A percentile compares a stretch with the other conserved stretches of the same genome.
phyloP scores from a whole-genome alignment of 1,284 basidiomycete genomes.

The Jaminaea rosea region DNA sequence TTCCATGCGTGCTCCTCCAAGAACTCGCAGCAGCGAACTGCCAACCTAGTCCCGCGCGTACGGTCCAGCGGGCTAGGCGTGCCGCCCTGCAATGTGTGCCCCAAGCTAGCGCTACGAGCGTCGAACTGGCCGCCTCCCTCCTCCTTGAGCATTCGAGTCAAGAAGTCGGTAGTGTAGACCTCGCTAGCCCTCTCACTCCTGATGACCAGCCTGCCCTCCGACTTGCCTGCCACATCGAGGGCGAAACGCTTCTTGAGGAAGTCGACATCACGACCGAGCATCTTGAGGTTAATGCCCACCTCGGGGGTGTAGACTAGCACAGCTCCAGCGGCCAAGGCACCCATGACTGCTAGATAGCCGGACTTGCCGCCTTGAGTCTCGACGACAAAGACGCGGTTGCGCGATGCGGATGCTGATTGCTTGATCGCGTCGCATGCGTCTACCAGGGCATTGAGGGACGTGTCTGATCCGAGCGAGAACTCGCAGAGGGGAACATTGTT shows the following conservation, averaged over 20 bases:
- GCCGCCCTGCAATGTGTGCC: conserved; percentile 92
- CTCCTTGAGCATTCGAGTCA: conserved; percentile 88
- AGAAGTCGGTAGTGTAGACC: conserved; percentile 83
- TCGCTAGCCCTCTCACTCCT: conserved; percentile 70
- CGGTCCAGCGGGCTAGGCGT: conserved; percentile 90
- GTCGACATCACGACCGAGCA: conserved; percentile 72
- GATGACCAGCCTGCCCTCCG: conserved; percentile 84
- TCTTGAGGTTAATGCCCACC: conserved; percentile 71
- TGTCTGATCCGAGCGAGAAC: conserved; percentile 88
- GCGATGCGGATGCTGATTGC: conserved; percentile 87
- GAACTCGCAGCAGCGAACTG: conserved; percentile 87
- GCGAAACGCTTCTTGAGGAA: conserved; percentile 79
- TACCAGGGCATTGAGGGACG: conserved; percentile 91
- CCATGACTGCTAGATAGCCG: conserved; percentile 90
- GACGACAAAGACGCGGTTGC: conserved; percentile 92
- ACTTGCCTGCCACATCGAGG: conserved; percentile 78
- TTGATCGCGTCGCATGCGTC: conserved; percentile 96
- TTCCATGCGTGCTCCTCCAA: conserved; percentile 56
- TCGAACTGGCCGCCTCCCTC: conserved; percentile 88
- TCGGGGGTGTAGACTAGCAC: conserved; percentile 91
- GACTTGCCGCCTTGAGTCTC: conserved; percentile 96
- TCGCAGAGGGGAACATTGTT: conserved; percentile 98
- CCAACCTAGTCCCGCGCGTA: conserved; percentile 76
- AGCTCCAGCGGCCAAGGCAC: conserved; percentile 86
- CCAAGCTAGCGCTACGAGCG: conserved; percentile 81